Conservation (phyloP, 2,329 filamentous ascomycete genomes). For the Aspergillus brasiliensis region DNA sequence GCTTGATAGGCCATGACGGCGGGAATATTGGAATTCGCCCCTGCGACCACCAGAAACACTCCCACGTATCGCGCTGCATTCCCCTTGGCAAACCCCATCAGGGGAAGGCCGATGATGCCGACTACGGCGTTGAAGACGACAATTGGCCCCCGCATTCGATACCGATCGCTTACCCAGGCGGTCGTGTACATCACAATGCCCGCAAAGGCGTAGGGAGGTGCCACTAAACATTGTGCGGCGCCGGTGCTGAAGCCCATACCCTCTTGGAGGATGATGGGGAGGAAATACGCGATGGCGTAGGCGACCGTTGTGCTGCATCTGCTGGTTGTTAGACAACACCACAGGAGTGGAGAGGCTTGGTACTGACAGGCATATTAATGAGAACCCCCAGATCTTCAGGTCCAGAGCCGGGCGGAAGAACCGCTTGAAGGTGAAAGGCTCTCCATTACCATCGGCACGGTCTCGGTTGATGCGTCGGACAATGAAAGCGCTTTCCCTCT, state of each 20-base stretch:
- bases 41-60: conserved; percentile 72
- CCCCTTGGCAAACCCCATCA: conserved; percentile 68
- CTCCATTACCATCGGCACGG: conserved; percentile 52
- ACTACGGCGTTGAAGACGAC: conserved; percentile 68
- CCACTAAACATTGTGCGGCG: conserved; percentile 68
- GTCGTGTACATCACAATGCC: conserved; percentile 63
- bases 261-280: conserved; percentile 69
- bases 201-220: conserved; percentile 68
- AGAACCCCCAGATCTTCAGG: conserved; percentile 58
- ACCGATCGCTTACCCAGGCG: conserved; percentile 68
- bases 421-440: conserved; percentile 50
- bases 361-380: conserved; percentile 57
- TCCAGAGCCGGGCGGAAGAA: conserved; percentile 54
- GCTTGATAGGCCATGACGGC: conserved; percentile 76
- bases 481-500: conserved; percentile 51
- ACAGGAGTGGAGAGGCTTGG: background rate
- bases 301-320: conserved; percentile 65
- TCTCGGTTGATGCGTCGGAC: conserved; percentile 56
- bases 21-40: conserved; percentile 76
- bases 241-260: conserved; percentile 66
- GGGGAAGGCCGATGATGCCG: conserved; percentile 68
- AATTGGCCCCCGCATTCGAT: conserved; percentile 66
- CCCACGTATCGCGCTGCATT: conserved; percentile 69
- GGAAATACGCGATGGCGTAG: conserved; percentile 76
- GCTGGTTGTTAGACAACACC: background rate